Conservation (phyloP, 352 stramenopile species). For the Phytophthora vignae region DNA sequence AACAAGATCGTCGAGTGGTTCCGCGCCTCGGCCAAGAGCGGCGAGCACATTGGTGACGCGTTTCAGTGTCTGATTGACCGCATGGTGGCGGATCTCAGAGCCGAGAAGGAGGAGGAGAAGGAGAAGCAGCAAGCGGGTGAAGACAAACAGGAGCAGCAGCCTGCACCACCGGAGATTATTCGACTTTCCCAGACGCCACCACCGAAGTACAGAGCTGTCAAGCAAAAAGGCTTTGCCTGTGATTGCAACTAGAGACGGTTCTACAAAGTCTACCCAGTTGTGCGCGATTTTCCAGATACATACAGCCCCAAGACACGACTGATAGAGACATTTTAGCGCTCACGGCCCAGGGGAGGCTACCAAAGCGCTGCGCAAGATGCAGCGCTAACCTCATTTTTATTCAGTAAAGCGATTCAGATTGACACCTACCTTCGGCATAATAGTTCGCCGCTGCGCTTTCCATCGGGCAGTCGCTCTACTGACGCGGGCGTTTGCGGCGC, state of each 20-base stretch:
- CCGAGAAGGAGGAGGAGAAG: slow-evolving; percentile 31
- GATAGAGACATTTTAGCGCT: not conserved
- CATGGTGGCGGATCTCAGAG: slow-evolving; percentile 64
- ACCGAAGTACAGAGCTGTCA: slow-evolving; percentile 26
- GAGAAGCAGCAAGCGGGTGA: slow-evolving; percentile 4
- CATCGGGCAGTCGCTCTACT: slow-evolving; percentile 26
- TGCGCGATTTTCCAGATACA: slow-evolving; percentile 1
- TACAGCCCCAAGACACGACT: not conserved
- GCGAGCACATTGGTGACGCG: slow-evolving; percentile 64
- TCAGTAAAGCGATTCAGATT: slow-evolving; percentile 22
- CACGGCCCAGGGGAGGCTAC: slow-evolving; percentile 8
- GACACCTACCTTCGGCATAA: not conserved
- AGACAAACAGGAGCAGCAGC: slow-evolving; percentile 6
- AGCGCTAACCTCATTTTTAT: slow-evolving; percentile 23
- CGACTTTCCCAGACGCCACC: slow-evolving; percentile 43
- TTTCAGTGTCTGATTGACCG: slow-evolving; percentile 69
- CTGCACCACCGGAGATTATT: slow-evolving; percentile 44
- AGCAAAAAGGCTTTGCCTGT: slow-evolving; percentile 45
- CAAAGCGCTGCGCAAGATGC: not conserved
- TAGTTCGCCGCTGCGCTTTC: not conserved
- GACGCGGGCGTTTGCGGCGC: slow-evolving; percentile 75
- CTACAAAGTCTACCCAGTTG: not conserved
- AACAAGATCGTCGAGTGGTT: slow-evolving; percentile 87
- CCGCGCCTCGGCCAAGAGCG: slow-evolving; percentile 75
- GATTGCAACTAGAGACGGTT: slow-evolving; percentile 56